Evolutionary conservation across 2,329 filamentous ascomycete species (phyloP).

Genomic region (Beauveria asiatica): DNA sequence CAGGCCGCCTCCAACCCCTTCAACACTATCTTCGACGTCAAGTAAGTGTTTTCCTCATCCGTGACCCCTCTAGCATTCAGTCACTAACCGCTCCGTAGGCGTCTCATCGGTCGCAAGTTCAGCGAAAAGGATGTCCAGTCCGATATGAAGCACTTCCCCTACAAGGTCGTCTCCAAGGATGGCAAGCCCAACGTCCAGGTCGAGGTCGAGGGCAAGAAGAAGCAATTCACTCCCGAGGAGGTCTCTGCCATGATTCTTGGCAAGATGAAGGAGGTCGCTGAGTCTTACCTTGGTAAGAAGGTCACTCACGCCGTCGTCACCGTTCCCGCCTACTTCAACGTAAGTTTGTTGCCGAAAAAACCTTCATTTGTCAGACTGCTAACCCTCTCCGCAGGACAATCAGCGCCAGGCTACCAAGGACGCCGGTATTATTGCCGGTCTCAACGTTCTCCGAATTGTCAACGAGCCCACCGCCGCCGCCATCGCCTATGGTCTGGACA

Average conservation of each 20-base stretch:
- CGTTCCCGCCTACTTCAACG: conserved; percentile 94
- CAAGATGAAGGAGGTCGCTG: conserved; percentile 80
- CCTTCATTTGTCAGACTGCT: conserved; percentile 12
- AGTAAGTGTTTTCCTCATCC: conserved; percentile 46
- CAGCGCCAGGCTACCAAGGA: conserved; percentile 97
- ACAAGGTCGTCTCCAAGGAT: conserved; percentile 83
- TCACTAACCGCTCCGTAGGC: conserved; percentile 39
- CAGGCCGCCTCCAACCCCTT: conserved; percentile 74
- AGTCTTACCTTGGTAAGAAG: conserved; percentile 72
- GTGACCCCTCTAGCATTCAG: background rate
- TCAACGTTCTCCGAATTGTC: conserved; percentile 92
- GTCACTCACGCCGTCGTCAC: conserved; percentile 86
- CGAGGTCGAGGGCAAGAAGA: conserved; percentile 54
- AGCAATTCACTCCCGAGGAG: conserved; percentile 73
- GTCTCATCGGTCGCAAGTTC: conserved; percentile 78
- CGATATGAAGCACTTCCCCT: conserved; percentile 98
- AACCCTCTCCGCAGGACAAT: conserved; percentile 51
- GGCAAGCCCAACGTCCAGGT: conserved; percentile 83
- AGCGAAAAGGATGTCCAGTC: conserved; percentile 78
- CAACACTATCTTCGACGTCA: conserved; percentile 73
- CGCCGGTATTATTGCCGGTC: conserved; percentile 81
- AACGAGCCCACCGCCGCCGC: conserved; percentile 95
- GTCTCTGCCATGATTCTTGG: conserved; percentile 72
- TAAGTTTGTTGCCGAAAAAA: conserved; percentile 17
- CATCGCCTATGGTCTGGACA: conserved; percentile 89